Conservation (phyloP, 2,329 filamentous ascomycete genomes). For the Alternaria sp. region DNA sequence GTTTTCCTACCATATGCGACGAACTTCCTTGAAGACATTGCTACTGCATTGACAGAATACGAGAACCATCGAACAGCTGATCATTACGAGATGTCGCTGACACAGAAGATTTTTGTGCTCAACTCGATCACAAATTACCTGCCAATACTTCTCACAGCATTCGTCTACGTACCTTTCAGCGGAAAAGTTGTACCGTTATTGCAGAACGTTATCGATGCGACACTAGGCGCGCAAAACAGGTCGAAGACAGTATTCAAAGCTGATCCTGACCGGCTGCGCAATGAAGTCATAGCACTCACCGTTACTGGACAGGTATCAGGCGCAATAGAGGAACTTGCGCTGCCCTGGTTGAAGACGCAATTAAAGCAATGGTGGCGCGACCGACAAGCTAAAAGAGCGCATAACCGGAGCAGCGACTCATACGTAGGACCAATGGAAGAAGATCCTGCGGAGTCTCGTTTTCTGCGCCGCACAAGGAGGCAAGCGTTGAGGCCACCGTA, state of each 20-base stretch:
- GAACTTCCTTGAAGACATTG: conserved; percentile 36
- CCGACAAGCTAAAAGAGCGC: conserved; percentile 23
- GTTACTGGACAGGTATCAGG: conserved; percentile 45
- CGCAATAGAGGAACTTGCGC: conserved; percentile 39
- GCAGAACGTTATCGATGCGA: conserved; percentile 28
- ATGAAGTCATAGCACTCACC: conserved; percentile 46
- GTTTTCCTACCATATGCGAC: conserved; percentile 42
- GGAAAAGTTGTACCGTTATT: conserved; percentile 34
- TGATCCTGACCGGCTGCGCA: conserved; percentile 41
- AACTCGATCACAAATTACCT: conserved; percentile 49
- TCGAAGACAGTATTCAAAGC: conserved; percentile 30
- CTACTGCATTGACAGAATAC: conserved; percentile 42
- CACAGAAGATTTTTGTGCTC: conserved; percentile 46
- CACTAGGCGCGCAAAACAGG: conserved; percentile 19
- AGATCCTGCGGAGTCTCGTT: conserved; percentile 40
- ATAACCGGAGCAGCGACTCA: background rate
- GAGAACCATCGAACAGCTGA: conserved; percentile 46
- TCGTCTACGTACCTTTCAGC: conserved; percentile 45
- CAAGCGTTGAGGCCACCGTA: conserved; percentile 41
- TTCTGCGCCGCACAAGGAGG: conserved; percentile 40
- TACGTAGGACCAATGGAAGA: conserved; percentile 21
- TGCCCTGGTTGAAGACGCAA: conserved; percentile 42
- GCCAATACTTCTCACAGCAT: conserved; percentile 46
- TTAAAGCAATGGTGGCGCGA: conserved; percentile 42
- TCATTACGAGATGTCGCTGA: conserved; percentile 45